phyloP scores from a whole-genome alignment of 192 early-diverging fungal species.

The Spizellomyces sp. region DNA sequence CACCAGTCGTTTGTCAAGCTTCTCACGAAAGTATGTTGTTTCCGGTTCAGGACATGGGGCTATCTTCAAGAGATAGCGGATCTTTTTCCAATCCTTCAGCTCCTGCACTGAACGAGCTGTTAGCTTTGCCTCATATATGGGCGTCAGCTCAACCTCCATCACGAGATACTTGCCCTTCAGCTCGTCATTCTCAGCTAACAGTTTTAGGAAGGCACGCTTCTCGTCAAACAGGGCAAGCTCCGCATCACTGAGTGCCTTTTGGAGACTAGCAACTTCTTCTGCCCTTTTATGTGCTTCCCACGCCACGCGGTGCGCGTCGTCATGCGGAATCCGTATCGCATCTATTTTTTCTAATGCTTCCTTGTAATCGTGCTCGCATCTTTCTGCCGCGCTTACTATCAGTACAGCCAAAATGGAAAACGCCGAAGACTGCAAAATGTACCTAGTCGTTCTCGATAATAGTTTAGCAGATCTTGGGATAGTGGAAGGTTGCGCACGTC shows the following conservation, averaged over 20 bases:
- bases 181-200: constrained; percentile 57
- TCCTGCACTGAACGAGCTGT: constrained; percentile 53
- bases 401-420: not conserved
- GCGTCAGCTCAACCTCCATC: not conserved
- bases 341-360: constrained; percentile 41
- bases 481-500: constrained; percentile 36
- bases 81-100: constrained; percentile 64
- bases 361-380: constrained; percentile 43
- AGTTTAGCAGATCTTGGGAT: constrained; percentile 37
- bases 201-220: constrained; percentile 41
- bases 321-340: constrained; percentile 43
- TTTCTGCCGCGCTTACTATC: constrained; percentile 27
- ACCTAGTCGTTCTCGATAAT: constrained; percentile 41
- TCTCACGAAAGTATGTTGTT: constrained; percentile 54
- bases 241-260: constrained; percentile 49
- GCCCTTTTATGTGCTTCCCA: constrained; percentile 54
- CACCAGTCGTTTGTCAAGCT: constrained; percentile 46
- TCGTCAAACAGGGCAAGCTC: constrained; percentile 56
- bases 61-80: constrained; percentile 53
- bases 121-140: not conserved
- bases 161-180: constrained; percentile 44
- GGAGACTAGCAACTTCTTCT: constrained; percentile 50
- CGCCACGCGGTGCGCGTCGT: constrained; percentile 44
- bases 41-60: constrained; percentile 40
- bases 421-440: not conserved